Percentiles rank a stretch among this genome's conserved stretches.
Conservation (phyloP, 2,329 filamentous ascomycete species). For the Pseudogymnoascus sp. region DNA sequence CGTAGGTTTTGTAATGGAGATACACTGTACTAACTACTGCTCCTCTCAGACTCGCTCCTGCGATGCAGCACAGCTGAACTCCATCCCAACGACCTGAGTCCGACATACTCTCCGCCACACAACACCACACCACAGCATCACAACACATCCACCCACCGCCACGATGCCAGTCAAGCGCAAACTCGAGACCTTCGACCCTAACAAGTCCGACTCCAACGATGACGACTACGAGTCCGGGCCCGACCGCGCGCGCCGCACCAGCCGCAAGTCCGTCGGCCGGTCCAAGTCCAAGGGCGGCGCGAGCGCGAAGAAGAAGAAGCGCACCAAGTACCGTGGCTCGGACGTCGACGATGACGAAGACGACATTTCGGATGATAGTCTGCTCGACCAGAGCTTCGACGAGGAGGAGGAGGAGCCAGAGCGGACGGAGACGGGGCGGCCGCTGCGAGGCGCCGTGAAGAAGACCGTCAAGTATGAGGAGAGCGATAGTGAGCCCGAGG, state of each 20-base stretch:
- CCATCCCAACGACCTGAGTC: slow-evolving; percentile 1
- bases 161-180: slow-evolving; percentile 35
- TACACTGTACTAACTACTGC: background rate
- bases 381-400: slow-evolving; percentile 39
- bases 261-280: slow-evolving; percentile 31
- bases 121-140: background rate
- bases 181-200: slow-evolving; percentile 55
- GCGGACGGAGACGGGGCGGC: slow-evolving; percentile 38
- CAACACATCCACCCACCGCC: background rate
- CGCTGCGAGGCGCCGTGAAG: slow-evolving; percentile 40
- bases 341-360: slow-evolving; percentile 55
- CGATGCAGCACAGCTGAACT: slow-evolving; percentile 6
- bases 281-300: slow-evolving; percentile 23
- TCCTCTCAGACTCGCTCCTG: background rate
- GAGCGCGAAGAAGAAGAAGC: slow-evolving; percentile 31
- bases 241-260: slow-evolving; percentile 37
- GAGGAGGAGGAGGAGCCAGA: slow-evolving; percentile 34
- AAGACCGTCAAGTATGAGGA: slow-evolving; percentile 41
- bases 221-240: slow-evolving; percentile 55
- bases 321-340: slow-evolving; percentile 45
- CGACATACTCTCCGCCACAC: background rate
- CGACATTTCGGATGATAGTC: slow-evolving; percentile 38
- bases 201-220: slow-evolving; percentile 58
- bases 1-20: background rate
- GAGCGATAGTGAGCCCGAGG: slow-evolving; percentile 32